Evolutionary conservation across 1,284 basidiomycete genomes (phyloP).

Genomic region (Sporisorium iseilematis-ciliati): DNA sequence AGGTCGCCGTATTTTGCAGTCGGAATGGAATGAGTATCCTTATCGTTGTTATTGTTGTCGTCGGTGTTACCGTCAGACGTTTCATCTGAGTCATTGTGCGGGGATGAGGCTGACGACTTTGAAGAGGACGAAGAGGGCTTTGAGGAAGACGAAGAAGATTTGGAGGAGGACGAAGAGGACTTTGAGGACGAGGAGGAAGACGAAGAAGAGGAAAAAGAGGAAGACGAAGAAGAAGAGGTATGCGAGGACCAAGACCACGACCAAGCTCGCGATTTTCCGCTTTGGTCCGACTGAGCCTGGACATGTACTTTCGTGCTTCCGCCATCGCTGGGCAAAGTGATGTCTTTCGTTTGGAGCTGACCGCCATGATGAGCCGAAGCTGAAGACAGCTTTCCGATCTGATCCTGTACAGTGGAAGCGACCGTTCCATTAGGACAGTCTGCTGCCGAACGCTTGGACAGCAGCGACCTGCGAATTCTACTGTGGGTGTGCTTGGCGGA

Average conservation of each 20-base stretch:
- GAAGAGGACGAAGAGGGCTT: constrained; percentile 7
- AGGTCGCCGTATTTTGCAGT: no score
- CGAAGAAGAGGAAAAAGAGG: constrained; percentile 2
- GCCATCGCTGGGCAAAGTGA: constrained; percentile 3
- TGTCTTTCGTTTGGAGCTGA: neutral
- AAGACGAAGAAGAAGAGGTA: constrained; percentile 23
- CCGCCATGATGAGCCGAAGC: constrained; percentile 21
- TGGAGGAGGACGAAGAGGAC: neutral
- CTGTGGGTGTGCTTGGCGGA: constrained; percentile 9
- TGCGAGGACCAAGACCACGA: constrained; percentile 36
- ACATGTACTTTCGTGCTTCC: constrained; percentile 14
- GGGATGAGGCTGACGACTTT: neutral
- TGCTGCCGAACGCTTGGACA: constrained; percentile 10
- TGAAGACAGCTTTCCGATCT: constrained; percentile 20
- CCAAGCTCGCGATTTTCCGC: constrained; percentile 24
- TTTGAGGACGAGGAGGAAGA: neutral
- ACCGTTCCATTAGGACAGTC: constrained; percentile 6
- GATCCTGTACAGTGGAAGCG: constrained; percentile 4
- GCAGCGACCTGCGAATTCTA: neutral
- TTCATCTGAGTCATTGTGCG: neutral
- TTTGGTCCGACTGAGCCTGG: constrained; percentile 15
- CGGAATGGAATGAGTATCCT: no score
- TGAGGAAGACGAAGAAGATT: neutral
- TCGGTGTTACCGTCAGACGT: neutral
- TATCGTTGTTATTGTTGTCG: neutral